Conservation (phyloP, 495 filamentous ascomycete genomes). For the Penicillium arizonense region DNA sequence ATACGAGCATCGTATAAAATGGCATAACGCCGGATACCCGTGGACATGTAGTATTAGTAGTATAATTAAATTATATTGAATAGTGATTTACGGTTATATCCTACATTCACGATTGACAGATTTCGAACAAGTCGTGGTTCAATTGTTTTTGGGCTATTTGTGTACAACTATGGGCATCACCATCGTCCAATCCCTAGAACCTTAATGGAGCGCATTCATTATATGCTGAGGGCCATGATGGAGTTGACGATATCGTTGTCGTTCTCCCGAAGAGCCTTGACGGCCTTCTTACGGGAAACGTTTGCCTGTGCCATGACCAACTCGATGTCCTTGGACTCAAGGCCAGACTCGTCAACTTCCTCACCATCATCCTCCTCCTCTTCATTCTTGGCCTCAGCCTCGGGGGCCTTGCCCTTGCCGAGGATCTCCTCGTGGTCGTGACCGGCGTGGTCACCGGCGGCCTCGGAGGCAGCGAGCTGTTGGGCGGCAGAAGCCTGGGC, state of each 20-base stretch:
- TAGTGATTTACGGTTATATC: neutral
- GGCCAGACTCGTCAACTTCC: constrained; percentile 87
- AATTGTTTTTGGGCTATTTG: constrained; percentile 41
- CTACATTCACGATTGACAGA: too few species aligned
- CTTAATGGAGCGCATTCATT: constrained; percentile 27
- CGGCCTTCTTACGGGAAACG: constrained; percentile 94
- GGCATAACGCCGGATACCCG: neutral
- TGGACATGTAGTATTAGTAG: neutral
- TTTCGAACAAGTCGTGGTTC: constrained; percentile 18
- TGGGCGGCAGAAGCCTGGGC: constrained; percentile 92
- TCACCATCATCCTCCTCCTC: constrained; percentile 93
- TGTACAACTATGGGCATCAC: constrained; percentile 39
- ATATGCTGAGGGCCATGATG: constrained; percentile 99
- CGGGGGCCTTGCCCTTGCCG: constrained; percentile 76
- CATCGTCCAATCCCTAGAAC: constrained; percentile 35
- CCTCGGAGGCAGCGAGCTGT: constrained; percentile 77
- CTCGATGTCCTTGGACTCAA: constrained; percentile 99
- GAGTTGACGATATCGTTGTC: constrained; percentile 99
- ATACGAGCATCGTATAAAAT: neutral
- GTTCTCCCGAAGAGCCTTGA: constrained; percentile 98
- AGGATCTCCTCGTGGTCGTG: constrained; percentile 74
- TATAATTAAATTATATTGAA: neutral
- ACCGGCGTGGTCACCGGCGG: constrained; percentile 75
- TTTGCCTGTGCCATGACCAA: constrained; percentile 97
- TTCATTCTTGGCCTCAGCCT: constrained; percentile 75